Evolutionary conservation across 1,284 basidiomycete genomes (phyloP).

Genomic region (Coriolopsis trogii): DNA sequence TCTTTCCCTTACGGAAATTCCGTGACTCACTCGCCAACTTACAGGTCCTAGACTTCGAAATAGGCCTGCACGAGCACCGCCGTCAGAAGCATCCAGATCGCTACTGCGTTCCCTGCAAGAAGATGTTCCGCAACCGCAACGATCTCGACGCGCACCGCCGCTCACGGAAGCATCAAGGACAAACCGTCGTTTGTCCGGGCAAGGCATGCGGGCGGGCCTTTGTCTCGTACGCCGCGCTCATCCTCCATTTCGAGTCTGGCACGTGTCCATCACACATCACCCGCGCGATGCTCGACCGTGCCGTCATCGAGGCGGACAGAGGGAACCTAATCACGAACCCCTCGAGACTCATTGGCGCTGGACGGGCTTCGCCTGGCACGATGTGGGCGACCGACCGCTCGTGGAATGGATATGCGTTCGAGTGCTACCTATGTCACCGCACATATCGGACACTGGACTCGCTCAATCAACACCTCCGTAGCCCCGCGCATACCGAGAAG

Average conservation of each 20-base stretch:
- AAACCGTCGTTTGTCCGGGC: slow-evolving; percentile 29
- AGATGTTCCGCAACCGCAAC: slow-evolving; percentile 28
- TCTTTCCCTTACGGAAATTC: not conserved
- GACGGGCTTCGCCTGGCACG: not conserved
- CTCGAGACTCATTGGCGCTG: slow-evolving; percentile 28
- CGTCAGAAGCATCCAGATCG: slow-evolving; percentile 44
- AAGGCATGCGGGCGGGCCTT: slow-evolving; percentile 32
- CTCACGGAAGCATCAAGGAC: slow-evolving; percentile 30
- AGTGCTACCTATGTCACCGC: slow-evolving; percentile 40
- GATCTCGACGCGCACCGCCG: slow-evolving; percentile 30
- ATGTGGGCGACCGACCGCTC: slow-evolving; percentile 36
- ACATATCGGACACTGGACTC: slow-evolving; percentile 17
- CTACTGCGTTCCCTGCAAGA: slow-evolving; percentile 44
- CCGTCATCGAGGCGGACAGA: slow-evolving; percentile 29
- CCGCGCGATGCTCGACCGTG: slow-evolving; percentile 31
- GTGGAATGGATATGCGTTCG: slow-evolving; percentile 41
- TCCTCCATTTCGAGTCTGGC: slow-evolving; percentile 38
- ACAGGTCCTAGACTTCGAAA: slow-evolving; percentile 37
- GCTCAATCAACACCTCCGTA: slow-evolving; percentile 26
- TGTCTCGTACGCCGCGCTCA: slow-evolving; percentile 34
- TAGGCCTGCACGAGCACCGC: slow-evolving; percentile 49
- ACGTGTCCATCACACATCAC: slow-evolving; percentile 35
- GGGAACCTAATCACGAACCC: slow-evolving; percentile 37
- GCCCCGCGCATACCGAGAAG: slow-evolving; percentile 31
- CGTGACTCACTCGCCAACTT: not conserved